phyloP scores from a whole-genome alignment of 495 filamentous ascomycete species.

The Podospora pseudopauciseta region DNA sequence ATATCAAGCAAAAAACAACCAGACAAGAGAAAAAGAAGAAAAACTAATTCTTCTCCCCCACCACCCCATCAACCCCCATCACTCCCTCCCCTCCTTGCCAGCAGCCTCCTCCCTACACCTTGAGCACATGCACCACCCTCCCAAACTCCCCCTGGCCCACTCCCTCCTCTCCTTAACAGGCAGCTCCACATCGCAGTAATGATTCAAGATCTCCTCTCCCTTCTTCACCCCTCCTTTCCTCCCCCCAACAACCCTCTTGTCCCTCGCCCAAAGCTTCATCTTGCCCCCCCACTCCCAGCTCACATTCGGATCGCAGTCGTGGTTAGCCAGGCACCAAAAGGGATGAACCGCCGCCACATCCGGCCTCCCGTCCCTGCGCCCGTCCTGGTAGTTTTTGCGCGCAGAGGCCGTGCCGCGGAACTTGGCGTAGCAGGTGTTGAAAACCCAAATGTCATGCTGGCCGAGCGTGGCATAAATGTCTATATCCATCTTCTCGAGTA shows the following conservation, averaged over 20 bases:
- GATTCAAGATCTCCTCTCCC: slow-evolving; percentile 82
- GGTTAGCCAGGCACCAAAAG: slow-evolving; percentile 70
- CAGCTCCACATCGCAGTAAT: slow-evolving; percentile 88
- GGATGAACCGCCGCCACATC: slow-evolving; percentile 68
- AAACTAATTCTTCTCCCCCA: background rate
- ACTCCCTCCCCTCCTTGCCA: background rate
- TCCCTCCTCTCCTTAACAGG: slow-evolving; percentile 76
- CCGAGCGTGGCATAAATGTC: slow-evolving; percentile 68
- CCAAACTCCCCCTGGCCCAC: slow-evolving; percentile 81
- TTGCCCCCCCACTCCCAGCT: slow-evolving; percentile 88
- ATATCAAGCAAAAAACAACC: no score
- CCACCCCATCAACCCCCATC: background rate
- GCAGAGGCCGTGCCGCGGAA: slow-evolving; percentile 91
- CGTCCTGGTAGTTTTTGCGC: slow-evolving; percentile 52
- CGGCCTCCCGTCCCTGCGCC: slow-evolving; percentile 61
- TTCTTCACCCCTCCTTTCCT: slow-evolving; percentile 57
- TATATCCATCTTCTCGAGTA: slow-evolving; percentile 87
- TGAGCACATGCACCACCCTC: slow-evolving; percentile 77
- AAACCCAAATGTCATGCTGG: slow-evolving; percentile 81
- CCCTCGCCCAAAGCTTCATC: slow-evolving; percentile 61
- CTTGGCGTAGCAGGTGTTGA: slow-evolving; percentile 90
- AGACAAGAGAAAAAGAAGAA: no score
- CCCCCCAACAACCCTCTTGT: slow-evolving; percentile 39
- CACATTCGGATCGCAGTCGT: slow-evolving; percentile 91
- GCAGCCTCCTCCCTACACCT: slow-evolving; percentile 61